Evolutionary conservation across 2,329 filamentous ascomycete genomes (phyloP).

Genomic region (Beauveria pseudobassiana): DNA sequence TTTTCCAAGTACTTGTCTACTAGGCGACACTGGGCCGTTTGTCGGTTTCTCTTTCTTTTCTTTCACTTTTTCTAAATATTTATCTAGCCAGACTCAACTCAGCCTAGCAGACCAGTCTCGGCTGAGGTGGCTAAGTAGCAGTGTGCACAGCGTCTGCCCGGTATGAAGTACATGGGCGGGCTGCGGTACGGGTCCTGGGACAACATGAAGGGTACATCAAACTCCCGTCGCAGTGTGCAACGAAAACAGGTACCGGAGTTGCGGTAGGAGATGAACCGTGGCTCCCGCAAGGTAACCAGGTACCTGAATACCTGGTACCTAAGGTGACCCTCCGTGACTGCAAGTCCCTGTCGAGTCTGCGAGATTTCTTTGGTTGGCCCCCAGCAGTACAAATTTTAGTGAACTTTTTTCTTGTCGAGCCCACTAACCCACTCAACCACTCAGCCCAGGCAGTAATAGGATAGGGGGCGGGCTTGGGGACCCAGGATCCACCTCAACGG

Average conservation of each 20-base stretch:
- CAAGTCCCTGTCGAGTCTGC: background rate
- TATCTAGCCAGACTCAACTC: too few relatives aligned
- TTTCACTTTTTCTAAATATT: background rate
- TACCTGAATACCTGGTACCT: background rate
- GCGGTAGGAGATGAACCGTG: background rate
- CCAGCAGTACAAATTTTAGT: background rate
- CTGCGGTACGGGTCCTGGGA: background rate
- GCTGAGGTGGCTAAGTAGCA: background rate
- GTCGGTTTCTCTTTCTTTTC: background rate
- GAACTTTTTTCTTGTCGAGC: background rate
- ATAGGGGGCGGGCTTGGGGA: background rate
- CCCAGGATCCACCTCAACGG: background rate
- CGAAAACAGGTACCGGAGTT: background rate
- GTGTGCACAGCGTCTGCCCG: too few relatives aligned
- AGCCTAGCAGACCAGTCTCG: background rate
- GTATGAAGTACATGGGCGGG: background rate
- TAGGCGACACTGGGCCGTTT: constrained; percentile 1
- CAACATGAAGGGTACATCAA: background rate
- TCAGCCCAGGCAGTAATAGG: background rate
- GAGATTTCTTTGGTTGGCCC: background rate
- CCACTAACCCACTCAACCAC: background rate
- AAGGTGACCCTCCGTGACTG: background rate
- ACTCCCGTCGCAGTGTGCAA: background rate
- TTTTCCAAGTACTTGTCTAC: background rate
- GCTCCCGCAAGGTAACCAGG: background rate